Conservation (phyloP, 371 early-diverging fungal genomes). For the Synchytrium microbalum region DNA sequence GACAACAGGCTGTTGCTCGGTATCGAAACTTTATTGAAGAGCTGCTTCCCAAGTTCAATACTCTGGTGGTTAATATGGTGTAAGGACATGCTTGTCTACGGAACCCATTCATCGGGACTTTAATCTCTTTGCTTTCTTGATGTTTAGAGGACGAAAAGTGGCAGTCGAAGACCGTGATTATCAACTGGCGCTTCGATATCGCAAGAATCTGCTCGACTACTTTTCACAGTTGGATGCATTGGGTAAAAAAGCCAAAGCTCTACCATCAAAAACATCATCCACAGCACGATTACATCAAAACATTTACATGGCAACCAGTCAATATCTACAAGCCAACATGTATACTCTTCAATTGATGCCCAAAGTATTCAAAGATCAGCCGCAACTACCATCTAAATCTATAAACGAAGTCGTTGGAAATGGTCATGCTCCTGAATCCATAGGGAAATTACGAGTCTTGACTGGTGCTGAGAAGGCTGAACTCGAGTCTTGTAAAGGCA, state of each 20-base stretch:
- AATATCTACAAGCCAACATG: constrained; percentile 82
- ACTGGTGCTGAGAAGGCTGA: constrained; percentile 9
- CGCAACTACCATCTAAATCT: neutral
- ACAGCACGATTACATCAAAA: constrained; percentile 57
- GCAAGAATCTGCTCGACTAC: constrained; percentile 33
- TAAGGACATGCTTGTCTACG: constrained; percentile 11
- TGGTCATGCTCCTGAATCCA: constrained; percentile 34
- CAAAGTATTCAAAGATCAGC: constrained; percentile 12
- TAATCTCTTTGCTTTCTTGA: neutral
- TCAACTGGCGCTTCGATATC: constrained; percentile 24
- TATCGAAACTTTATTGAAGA: constrained; percentile 20
- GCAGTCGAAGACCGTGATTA: constrained; percentile 30
- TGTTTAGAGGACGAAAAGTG: constrained; percentile 14
- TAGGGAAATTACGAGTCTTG: constrained; percentile 6
- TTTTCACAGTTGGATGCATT: constrained; percentile 35
- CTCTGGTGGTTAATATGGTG: constrained; percentile 24
- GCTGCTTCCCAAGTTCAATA: constrained; percentile 31
- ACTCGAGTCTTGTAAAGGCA: constrained; percentile 22
- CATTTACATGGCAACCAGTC: constrained; percentile 59
- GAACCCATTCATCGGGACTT: neutral
- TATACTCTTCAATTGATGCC: constrained; percentile 80
- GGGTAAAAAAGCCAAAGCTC: constrained; percentile 29
- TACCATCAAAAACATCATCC: constrained; percentile 26
- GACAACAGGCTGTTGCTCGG: constrained; percentile 13
- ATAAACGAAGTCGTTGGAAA: neutral